Percentiles rank a stretch among this genome's conserved stretches.
Conservation (phyloP, 2,329 filamentous ascomycete species). For the Thelonectria discophora region DNA sequence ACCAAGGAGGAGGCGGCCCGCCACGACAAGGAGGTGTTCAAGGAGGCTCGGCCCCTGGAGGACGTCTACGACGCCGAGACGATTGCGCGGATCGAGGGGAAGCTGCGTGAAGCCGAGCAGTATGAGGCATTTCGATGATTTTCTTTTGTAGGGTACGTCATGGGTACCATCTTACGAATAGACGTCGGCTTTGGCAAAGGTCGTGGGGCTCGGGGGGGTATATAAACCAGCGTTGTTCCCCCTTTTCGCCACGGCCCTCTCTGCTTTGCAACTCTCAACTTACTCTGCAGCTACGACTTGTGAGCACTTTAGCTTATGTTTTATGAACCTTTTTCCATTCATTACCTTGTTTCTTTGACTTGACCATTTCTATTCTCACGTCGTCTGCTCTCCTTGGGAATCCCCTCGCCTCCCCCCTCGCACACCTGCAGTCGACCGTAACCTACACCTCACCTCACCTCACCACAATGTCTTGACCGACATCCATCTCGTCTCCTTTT, state of each 20-base stretch:
- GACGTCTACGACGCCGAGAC: slow-evolving; percentile 78
- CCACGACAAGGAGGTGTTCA: slow-evolving; percentile 84
- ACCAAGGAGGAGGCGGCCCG: slow-evolving; percentile 86
- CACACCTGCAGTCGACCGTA: too few relatives aligned
- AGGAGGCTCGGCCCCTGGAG: slow-evolving; percentile 70
- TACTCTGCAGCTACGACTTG: too few relatives aligned
- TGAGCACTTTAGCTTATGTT: too few relatives aligned
- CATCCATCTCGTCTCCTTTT: too few relatives aligned
- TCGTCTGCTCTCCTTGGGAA: too few relatives aligned
- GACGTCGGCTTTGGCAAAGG: neutral
- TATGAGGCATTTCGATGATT: slow-evolving; percentile 62
- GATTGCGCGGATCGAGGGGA: slow-evolving; percentile 71
- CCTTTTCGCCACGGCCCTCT: neutral
- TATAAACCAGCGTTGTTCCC: neutral
- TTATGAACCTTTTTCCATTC: too few relatives aligned
- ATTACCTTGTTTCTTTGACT: too few relatives aligned
- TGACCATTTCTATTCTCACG: too few relatives aligned
- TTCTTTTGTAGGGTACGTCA: neutral
- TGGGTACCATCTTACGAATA: neutral
- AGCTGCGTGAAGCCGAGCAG: slow-evolving; percentile 71
- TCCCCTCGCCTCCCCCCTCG: too few relatives aligned
- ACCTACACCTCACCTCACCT: too few relatives aligned
- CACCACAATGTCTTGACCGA: too few relatives aligned
- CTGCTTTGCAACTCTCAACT: neutral
- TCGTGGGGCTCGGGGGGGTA: neutral